These are phyloP conservation scores for Aspergillus affinis DNA, from an alignment of 495 filamentous ascomycete species.

Conservation along the genomic window DNA sequence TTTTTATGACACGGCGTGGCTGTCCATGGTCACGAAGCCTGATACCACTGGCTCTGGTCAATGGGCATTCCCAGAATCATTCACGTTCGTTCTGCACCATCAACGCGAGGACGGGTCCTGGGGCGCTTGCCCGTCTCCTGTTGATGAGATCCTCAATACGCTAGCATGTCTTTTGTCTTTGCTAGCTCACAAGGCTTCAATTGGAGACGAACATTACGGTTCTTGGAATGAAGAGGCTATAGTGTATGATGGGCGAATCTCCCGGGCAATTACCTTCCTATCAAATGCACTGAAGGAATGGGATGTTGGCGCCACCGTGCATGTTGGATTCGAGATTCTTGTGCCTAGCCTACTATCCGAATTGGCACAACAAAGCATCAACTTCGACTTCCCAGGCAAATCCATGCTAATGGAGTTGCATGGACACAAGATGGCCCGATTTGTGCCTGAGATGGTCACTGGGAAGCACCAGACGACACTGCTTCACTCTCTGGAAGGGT, in stretches of 20 bases:
- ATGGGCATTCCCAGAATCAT: slow-evolving; percentile 33
- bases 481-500: slow-evolving; percentile 47
- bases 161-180: slow-evolving; percentile 24
- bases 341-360: slow-evolving; percentile 25
- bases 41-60: slow-evolving; percentile 31
- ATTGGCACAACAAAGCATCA: neutral
- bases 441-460: slow-evolving; percentile 31
- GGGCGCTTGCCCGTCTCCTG: slow-evolving; percentile 12
- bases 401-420: neutral
- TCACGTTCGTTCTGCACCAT: slow-evolving; percentile 17
- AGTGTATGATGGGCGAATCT: neutral
- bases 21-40: slow-evolving; percentile 39
- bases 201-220: slow-evolving; percentile 1
- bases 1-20: slow-evolving; percentile 50
- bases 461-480: slow-evolving; percentile 27
- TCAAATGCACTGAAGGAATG: neutral
- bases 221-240: slow-evolving; percentile 13
- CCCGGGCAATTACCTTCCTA: neutral
- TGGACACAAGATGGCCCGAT: slow-evolving; percentile 27
- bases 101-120: slow-evolving; percentile 23
- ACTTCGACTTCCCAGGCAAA: neutral
- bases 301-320: slow-evolving; percentile 13
- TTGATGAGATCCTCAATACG: slow-evolving; percentile 28
- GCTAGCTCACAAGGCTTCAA: slow-evolving; percentile 16
- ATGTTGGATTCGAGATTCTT: slow-evolving; percentile 43